A percentile compares a stretch with the other conserved stretches of the same genome.
Conservation (phyloP, 306 rosid genomes). For the Canavalia gladiata region DNA sequence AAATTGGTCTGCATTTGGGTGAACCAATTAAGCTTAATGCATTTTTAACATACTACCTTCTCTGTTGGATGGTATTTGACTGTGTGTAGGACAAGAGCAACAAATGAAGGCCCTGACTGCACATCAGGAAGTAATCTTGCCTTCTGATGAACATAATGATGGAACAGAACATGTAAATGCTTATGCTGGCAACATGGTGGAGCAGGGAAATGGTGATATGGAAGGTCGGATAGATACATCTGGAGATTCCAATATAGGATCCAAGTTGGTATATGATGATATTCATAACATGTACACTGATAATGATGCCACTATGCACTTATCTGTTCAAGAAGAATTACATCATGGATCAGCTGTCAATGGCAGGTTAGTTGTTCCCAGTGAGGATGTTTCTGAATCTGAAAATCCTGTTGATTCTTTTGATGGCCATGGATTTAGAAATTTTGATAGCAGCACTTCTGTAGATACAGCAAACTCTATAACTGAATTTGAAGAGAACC, state of each 20-base stretch:
- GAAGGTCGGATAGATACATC: conserved; percentile 54
- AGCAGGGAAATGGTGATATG: conserved; percentile 24
- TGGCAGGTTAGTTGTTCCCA: conserved; percentile 48
- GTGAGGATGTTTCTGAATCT: conserved; percentile 51
- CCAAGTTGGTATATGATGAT: conserved; percentile 54
- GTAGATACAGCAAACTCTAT: conserved; percentile 51
- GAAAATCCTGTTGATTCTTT: conserved; percentile 54
- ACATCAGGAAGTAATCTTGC: conserved; percentile 62
- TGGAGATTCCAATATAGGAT: conserved; percentile 52
- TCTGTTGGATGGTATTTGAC: conserved; percentile 24
- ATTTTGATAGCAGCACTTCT: conserved; percentile 48
- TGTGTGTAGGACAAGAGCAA: conserved; percentile 55
- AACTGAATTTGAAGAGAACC: conserved; percentile 55
- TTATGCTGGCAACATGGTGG: conserved; percentile 20
- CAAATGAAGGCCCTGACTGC: conserved; percentile 67
- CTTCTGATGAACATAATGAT: conserved; percentile 57
- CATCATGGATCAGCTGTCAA: conserved; percentile 50
- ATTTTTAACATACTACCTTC: conserved; percentile 8
- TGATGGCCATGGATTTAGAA: conserved; percentile 51
- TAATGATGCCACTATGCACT: conserved; percentile 46
- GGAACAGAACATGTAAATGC: conserved; percentile 44
- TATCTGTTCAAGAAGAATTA: conserved; percentile 53
- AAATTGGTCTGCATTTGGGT: neutral
- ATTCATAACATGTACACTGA: conserved; percentile 42
- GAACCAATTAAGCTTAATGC: conserved; percentile 22